These are phyloP conservation scores for Aquanectria penicillioides DNA, from an alignment of 2,329 filamentous ascomycete genomes.

Conservation along the genomic window DNA sequence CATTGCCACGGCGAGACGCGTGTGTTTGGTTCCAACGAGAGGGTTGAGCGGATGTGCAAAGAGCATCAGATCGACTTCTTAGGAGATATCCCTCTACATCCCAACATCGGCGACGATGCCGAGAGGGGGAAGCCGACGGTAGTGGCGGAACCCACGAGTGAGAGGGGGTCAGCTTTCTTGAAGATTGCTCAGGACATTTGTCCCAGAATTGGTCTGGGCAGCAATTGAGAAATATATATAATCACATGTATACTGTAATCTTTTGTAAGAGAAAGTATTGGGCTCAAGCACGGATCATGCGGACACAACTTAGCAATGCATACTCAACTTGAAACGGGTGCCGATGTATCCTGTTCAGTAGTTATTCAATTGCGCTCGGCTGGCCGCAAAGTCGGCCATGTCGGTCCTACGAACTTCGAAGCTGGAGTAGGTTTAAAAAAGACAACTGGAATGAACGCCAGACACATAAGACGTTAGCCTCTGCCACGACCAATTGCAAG, in stretches of 20 bases:
- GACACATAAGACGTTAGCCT: constrained; percentile 53
- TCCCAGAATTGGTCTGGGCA: constrained; percentile 52
- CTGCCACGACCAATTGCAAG: constrained; percentile 47
- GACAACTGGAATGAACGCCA: constrained; percentile 38
- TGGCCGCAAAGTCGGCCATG: constrained; percentile 16
- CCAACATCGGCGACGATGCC: constrained; percentile 86
- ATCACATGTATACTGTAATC: constrained; percentile 16
- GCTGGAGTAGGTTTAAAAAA: constrained; percentile 22
- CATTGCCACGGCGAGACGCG: constrained; percentile 78
- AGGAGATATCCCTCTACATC: constrained; percentile 89
- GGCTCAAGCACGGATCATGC: constrained; percentile 20
- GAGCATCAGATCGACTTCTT: constrained; percentile 82
- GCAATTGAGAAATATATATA: constrained; percentile 10
- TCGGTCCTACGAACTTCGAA: constrained; percentile 37
- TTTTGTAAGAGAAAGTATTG: constrained; percentile 1
- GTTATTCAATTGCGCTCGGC: constrained; percentile 36
- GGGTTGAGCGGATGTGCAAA: constrained; percentile 74
- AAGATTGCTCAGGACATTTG: constrained; percentile 70
- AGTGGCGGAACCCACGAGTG: constrained; percentile 82
- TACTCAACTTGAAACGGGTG: constrained; percentile 18
- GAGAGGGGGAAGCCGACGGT: constrained; percentile 90
- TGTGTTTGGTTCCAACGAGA: constrained; percentile 76
- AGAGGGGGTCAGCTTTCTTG: constrained; percentile 77
- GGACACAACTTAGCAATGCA: constrained; percentile 32
- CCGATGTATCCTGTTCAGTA: constrained; percentile 17